A percentile compares a stretch with the other conserved stretches of the same genome.
phyloP scores from a whole-genome alignment of 352 stramenopile genomes.

The Phytophthora foliorum region DNA sequence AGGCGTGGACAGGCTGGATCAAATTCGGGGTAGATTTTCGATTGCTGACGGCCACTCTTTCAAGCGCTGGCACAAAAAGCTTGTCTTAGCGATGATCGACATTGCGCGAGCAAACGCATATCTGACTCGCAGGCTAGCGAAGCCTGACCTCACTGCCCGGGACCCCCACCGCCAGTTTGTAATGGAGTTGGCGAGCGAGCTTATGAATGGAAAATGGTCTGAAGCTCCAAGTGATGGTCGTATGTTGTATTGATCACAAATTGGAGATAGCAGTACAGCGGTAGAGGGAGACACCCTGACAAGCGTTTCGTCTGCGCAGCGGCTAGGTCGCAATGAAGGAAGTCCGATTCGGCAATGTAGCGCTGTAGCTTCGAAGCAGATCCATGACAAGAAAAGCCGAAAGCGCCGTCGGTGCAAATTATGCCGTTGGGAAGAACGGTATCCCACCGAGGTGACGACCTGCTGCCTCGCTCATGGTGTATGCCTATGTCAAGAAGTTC shows the following conservation, averaged over 20 bases:
- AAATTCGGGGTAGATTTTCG: background rate
- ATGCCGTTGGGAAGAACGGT: background rate
- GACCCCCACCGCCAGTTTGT: background rate
- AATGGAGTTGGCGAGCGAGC: background rate
- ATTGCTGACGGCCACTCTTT: background rate
- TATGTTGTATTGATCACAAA: background rate
- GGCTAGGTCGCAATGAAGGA: background rate
- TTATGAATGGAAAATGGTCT: background rate
- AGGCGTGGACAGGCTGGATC: background rate
- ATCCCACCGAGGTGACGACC: conserved; percentile 13
- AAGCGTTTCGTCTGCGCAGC: background rate
- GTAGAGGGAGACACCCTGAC: background rate
- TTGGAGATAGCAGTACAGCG: background rate
- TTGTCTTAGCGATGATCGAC: background rate
- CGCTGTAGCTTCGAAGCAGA: background rate
- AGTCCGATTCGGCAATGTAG: background rate
- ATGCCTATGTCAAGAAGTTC: background rate
- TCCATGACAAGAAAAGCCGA: background rate
- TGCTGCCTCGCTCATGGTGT: conserved; percentile 7
- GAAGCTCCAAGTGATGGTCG: background rate
- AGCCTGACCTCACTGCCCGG: background rate
- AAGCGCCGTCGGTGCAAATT: background rate
- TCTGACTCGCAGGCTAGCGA: background rate
- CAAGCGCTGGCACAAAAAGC: background rate
- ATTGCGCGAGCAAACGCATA: background rate